These are phyloP conservation scores for Hygrophoropsis aurantiaca DNA, from an alignment of 768 basidiomycete genomes.

Conservation along the genomic window DNA sequence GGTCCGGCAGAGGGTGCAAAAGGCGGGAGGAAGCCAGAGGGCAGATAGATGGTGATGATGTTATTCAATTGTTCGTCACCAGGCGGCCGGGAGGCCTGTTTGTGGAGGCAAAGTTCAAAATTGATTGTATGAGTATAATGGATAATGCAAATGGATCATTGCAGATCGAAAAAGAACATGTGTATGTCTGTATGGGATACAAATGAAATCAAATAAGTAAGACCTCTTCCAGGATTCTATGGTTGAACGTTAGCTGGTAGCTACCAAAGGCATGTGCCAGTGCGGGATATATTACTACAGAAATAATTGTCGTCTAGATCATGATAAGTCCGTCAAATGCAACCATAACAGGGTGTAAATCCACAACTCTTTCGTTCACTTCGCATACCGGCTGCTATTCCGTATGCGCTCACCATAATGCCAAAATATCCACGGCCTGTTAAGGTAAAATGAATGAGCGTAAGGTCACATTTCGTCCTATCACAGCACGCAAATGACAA, in stretches of 20 bases:
- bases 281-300: too few species aligned
- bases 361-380: not conserved
- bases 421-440: constrained; percentile 45
- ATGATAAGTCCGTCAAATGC: too few species aligned
- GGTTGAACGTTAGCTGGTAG: not conserved
- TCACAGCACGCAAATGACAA: constrained; percentile 7
- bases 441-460: constrained; percentile 29
- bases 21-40: constrained; percentile 34
- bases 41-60: too few species aligned
- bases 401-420: constrained; percentile 49
- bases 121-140: too few species aligned
- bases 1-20: constrained; percentile 40
- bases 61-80: too few species aligned
- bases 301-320: too few species aligned
- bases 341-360: too few species aligned
- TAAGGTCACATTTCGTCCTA: too few species aligned
- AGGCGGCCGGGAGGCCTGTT: too few species aligned
- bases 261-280: too few species aligned
- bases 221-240: not conserved
- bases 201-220: not conserved
- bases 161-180: not conserved
- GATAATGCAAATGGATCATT: too few species aligned
- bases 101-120: too few species aligned
- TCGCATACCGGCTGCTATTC: constrained; percentile 44
- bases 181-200: not conserved